Evolutionary conservation across 2,329 filamentous ascomycete species (phyloP).

Genomic region (Massarina eburnea): DNA sequence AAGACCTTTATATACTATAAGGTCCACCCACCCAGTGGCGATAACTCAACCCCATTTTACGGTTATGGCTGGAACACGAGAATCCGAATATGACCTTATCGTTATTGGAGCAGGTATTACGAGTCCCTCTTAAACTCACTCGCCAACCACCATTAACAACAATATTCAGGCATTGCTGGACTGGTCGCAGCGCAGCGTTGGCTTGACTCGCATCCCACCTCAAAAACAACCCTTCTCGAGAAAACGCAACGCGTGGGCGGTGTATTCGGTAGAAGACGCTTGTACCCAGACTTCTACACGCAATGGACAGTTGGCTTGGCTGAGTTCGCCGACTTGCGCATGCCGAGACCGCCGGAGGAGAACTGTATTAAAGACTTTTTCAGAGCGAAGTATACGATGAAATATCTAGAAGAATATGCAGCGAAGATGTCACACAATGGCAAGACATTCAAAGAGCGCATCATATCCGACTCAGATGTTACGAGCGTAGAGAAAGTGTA

Average conservation of each 20-base stretch:
- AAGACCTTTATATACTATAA: too few species aligned
- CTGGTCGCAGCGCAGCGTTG: constrained; percentile 14
- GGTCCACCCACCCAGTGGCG: too few species aligned
- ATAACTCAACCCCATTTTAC: too few species aligned
- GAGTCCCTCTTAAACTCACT: too few species aligned
- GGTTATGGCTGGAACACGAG: too few species aligned
- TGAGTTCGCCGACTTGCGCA: constrained; percentile 18
- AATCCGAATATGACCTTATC: too few species aligned
- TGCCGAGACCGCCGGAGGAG: constrained; percentile 15
- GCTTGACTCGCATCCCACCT: constrained; percentile 14
- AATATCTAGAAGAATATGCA: constrained; percentile 20
- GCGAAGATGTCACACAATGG: constrained; percentile 2
- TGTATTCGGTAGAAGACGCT: constrained; percentile 10
- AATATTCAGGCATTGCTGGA: constrained; percentile 16
- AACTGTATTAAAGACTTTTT: constrained; percentile 15
- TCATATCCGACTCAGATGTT: constrained; percentile 11
- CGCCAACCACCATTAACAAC: too few species aligned
- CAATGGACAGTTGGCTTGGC: constrained; percentile 19
- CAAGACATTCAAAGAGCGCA: constrained; percentile 7
- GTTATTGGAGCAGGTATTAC: too few species aligned
- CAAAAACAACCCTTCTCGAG: constrained; percentile 13
- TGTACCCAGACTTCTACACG: constrained; percentile 16
- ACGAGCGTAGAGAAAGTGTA: constrained; percentile 10
- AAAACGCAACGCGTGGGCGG: constrained; percentile 13
- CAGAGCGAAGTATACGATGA: constrained; percentile 14